These are phyloP conservation scores for Cordyceps tenuipes DNA, from an alignment of 2,329 filamentous ascomycete genomes.

Conservation along the genomic window DNA sequence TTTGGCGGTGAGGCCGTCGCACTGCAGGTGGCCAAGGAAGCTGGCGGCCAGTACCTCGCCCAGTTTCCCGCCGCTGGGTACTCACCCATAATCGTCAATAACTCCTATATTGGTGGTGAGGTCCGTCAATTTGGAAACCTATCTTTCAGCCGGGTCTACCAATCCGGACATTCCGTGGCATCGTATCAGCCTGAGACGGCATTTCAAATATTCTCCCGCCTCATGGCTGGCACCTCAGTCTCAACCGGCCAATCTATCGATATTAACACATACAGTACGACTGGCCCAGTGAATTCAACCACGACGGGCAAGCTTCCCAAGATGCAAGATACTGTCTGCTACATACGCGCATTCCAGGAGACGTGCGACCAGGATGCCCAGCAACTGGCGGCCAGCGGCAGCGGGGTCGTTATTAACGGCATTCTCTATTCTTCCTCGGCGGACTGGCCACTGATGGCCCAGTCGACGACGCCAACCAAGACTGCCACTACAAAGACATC, in stretches of 20 bases:
- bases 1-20: constrained; percentile 69
- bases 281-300: constrained; percentile 49
- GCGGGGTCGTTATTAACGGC: constrained; percentile 53
- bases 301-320: constrained; percentile 44
- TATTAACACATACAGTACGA: constrained; percentile 44
- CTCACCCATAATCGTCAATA: constrained; percentile 60
- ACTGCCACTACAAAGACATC: constrained; percentile 16
- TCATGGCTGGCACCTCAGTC: constrained; percentile 47
- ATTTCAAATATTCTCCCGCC: constrained; percentile 52
- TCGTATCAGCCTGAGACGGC: constrained; percentile 54
- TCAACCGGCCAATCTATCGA: constrained; percentile 46
- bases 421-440: constrained; percentile 38
- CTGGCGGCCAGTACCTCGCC: constrained; percentile 37
- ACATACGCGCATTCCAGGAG: constrained; percentile 40
- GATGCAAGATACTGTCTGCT: constrained; percentile 48
- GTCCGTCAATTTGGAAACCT: constrained; percentile 72
- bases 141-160: constrained; percentile 58
- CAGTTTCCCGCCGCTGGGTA: constrained; percentile 62
- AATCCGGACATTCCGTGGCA: constrained; percentile 56
- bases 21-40: constrained; percentile 47
- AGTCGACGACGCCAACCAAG: constrained; percentile 15
- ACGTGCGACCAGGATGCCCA: constrained; percentile 46
- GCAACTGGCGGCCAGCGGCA: constrained; percentile 36
- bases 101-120: constrained; percentile 58
- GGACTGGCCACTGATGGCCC: constrained; percentile 33